Evolutionary conservation across 2,329 filamentous ascomycete species (phyloP), one percentile per base, ranked within the genome.

Genomic region (Penicillium sp.): DNA sequence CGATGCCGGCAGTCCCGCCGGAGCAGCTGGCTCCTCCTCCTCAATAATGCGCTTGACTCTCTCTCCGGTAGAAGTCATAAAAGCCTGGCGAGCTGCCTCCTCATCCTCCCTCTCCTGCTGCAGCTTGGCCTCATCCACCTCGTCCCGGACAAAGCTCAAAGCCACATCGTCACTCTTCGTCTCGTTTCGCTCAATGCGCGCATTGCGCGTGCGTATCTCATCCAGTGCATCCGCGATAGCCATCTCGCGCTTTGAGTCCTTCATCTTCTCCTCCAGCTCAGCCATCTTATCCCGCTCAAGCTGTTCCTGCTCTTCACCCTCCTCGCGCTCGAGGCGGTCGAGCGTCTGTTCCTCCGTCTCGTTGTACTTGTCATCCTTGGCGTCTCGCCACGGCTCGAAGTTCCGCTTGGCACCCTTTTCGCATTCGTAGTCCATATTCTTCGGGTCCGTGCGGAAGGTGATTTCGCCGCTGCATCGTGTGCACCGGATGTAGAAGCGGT

Each of bases 241-340:
- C 92, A 99, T 99, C 73, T 99, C 94, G 36, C 88, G 81, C 76
- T 94, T 92, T 1, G 92, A 92, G 70, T 99, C 94, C 20, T 88
- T 76, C 49, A 92, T 96, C 76, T 97, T 97, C 57, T 88, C 87
- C 75, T 99, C 94, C 42, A 99, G 75, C 68, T 96, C 92, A 51
- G 88, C 88, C 95, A 99, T 99, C 20, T 90, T 90, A 70, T 96
- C 92, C 58, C 85, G 81, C 71, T 96, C 90, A 52, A 86, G 82
- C 58, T 85, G 76, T 58, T 82, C 79, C 47, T 80, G 79, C 33
- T 80, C 82, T 60, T 85, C 81, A 18, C 79, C 79, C 62, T 87
- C 87, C 66, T 95, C 89, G 36, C 79, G 73, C 74, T 96, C 91
- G 5, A 97, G 74, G 24, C 94, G 79, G 69, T 96, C 90, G 6